Evolutionary conservation across 2,329 filamentous ascomycete genomes (phyloP), one percentile per base, ranked within the genome.

Genomic region (Aureobasidium sp.): DNA sequence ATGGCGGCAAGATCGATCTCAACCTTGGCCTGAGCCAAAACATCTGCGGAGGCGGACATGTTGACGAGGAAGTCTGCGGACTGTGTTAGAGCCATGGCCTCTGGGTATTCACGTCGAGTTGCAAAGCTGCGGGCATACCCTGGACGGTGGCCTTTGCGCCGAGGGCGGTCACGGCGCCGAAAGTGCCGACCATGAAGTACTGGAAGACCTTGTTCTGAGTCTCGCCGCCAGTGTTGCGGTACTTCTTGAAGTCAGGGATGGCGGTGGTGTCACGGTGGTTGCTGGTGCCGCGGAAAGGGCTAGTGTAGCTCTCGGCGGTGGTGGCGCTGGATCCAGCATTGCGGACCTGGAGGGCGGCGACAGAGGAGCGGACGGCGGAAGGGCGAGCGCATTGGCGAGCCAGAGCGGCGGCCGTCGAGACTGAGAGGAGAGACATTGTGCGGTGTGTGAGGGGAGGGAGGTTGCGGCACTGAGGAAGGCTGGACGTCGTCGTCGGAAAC

Each of bases 1-100:
- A 98, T 97, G 60, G 88, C 73, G 66, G 79, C 79, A 62, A 98
- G 86, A 73, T 95, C 89, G 64, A 98, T 86, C 79, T 98, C 93
- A 64, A 98, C 93, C 85, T 98, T 98, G 74, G 93, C 93, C 84
- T 96, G 94, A 70, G 94, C 93, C 76, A 98, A 77, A 69, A 98
- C 90, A 69, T 98, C 93, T 74, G 93, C 93, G 58, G 93, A 98
- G 59, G 93, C 93, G 67, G 91, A 94, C 94, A 98, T 97, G 84
- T 96, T 98, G 78, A 95, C 89, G 61, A 98, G 81, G 83, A 98
- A 98, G 77, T 98, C 93, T 98, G 74, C 37, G 29, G 61, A 57
- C 11, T 21, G 11, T 34, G 40, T 53, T 37, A 42, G 30, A 53
- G 27, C 14, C 25, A 17, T 32, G 7, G 48, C 35, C 16, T n/a